Evolutionary conservation across 1,284 basidiomycete species (phyloP).

Genomic region (Hemileia vastatrix): DNA sequence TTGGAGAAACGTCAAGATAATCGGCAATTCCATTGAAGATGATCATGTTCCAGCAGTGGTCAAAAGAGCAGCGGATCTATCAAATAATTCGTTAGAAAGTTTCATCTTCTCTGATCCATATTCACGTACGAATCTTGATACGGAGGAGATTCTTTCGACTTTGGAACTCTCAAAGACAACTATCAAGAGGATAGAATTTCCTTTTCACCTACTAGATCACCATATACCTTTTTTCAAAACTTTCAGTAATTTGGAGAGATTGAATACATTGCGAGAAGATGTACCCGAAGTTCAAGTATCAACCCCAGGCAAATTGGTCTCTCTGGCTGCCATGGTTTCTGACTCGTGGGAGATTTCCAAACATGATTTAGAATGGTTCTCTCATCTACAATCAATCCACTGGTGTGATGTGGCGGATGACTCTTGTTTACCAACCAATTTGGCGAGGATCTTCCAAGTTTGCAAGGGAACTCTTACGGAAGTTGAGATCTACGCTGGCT

Average conservation of each 20-base stretch:
- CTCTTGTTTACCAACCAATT: not conserved
- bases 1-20: not conserved
- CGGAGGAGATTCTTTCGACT: no score
- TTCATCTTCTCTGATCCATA: not conserved
- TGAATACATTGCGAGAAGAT: no score
- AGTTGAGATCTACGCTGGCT: not conserved
- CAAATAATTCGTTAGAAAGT: not conserved
- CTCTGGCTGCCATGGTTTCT: not conserved
- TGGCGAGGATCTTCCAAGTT: not conserved
- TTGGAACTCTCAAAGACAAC: no score
- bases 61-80: not conserved
- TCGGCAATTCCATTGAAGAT: not conserved
- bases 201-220: no score
- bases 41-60: not conserved
- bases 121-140: not conserved
- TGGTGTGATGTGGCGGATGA: not conserved
- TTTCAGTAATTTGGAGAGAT: no score
- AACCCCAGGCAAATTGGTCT: no score
- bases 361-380: not conserved
- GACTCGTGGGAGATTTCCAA: not conserved
- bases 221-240: no score
- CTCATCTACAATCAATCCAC: not conserved
- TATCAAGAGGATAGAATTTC: no score
- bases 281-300: no score
- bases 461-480: not conserved